These are phyloP conservation scores for Lactifluus volemus DNA, from an alignment of 768 basidiomycete genomes.

Conservation along the genomic window DNA sequence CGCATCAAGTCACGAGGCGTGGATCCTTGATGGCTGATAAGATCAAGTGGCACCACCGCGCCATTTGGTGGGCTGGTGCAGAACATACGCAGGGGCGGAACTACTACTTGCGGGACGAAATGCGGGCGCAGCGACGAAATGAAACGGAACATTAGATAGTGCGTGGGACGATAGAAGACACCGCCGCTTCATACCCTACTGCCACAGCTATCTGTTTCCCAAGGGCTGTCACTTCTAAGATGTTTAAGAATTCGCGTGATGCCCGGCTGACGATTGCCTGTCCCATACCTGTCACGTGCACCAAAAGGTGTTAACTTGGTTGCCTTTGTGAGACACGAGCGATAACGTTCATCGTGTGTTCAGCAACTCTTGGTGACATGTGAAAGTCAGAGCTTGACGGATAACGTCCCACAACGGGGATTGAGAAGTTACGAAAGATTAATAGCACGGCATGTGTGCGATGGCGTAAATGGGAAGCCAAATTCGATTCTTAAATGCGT, in stretches of 20 bases:
- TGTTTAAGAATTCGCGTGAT: neutral
- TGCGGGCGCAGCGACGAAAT: neutral
- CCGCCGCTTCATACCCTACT: slow-evolving; percentile 1
- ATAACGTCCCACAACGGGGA: neutral
- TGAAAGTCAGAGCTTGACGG: neutral
- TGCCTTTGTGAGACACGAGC: neutral
- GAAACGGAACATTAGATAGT: neutral
- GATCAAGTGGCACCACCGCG: slow-evolving; percentile 6
- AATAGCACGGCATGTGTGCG: neutral
- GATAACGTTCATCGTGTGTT: neutral
- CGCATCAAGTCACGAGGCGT: slow-evolving; percentile 7
- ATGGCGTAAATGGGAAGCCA: neutral
- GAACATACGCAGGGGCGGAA: neutral
- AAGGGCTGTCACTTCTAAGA: neutral
- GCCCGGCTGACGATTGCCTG: neutral
- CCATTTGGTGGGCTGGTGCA: neutral
- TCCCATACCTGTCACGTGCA: neutral
- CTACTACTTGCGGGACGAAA: neutral
- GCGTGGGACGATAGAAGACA: neutral
- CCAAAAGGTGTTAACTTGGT: neutral
- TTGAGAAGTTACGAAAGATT: neutral
- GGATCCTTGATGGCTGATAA: slow-evolving; percentile 19
- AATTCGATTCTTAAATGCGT: neutral
- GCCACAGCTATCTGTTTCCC: neutral
- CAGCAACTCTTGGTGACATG: neutral